Evolutionary conservation across 2,329 filamentous ascomycete genomes (phyloP).

Genomic region (Rutstroemia sp.): DNA sequence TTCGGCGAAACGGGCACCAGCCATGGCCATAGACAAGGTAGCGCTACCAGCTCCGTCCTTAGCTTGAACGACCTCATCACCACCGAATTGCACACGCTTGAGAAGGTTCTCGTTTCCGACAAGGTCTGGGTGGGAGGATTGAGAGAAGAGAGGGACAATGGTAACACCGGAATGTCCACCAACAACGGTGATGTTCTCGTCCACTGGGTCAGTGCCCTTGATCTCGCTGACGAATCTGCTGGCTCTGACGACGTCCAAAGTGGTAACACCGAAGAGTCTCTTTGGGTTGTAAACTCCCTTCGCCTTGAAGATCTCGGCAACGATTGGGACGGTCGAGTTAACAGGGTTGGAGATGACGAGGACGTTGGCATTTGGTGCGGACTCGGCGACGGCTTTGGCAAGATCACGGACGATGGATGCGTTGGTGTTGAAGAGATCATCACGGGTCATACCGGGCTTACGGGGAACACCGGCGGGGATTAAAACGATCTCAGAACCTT

Average conservation of each 20-base stretch:
- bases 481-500: conserved; percentile 89
- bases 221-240: conserved; percentile 94
- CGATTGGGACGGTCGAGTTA: conserved; percentile 97
- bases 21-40: conserved; percentile 98
- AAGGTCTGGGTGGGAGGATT: conserved; percentile 82
- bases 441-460: conserved; percentile 99
- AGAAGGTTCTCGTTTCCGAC: conserved; percentile 72
- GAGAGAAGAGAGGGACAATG: conserved; percentile 95
- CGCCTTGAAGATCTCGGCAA: conserved; percentile 91
- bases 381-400: conserved; percentile 79
- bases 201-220: conserved; percentile 81
- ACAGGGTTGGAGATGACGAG: conserved; percentile 99
- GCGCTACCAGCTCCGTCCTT: conserved; percentile 97
- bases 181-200: conserved; percentile 92
- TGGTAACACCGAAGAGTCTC: conserved; percentile 97
- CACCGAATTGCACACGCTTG: conserved; percentile 90
- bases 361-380: conserved; percentile 86
- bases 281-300: conserved; percentile 91
- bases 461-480: conserved; percentile 97
- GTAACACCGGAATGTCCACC: conserved; percentile 97
- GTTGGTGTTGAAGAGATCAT: conserved; percentile 99
- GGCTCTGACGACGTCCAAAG: conserved; percentile 94
- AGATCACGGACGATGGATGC: conserved; percentile 95
- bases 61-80: conserved; percentile 98
- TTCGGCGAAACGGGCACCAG: conserved; percentile 78